Percentiles rank a stretch among this genome's conserved stretches.
phyloP scores from a whole-genome alignment of 805 yeast genomes.

The Saturnispora serradocipensis region DNA sequence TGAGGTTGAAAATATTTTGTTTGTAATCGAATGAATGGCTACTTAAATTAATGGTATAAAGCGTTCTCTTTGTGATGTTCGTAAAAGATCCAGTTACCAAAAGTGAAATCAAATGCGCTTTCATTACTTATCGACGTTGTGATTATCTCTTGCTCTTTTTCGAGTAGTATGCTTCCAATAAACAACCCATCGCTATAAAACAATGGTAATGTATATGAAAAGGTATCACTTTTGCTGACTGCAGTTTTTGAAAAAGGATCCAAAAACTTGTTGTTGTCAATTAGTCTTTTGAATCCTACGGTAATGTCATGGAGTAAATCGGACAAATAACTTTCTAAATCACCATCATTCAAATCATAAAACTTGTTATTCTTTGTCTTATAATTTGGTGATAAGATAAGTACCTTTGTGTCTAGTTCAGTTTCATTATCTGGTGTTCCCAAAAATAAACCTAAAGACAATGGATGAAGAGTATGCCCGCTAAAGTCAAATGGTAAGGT shows the following conservation, averaged over 20 bases:
- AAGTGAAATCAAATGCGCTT: neutral
- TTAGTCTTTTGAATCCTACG: constrained; percentile 5
- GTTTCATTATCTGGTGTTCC: neutral
- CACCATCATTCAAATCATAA: neutral
- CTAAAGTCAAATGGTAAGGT: constrained; percentile 1
- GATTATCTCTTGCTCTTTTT: constrained; percentile 9
- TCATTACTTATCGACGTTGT: neutral
- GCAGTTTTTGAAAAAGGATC: constrained; percentile 3
- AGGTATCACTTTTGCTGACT: constrained; percentile 5
- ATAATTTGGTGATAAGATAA: constrained; percentile 7
- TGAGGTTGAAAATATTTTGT: neutral
- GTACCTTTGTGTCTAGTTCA: neutral
- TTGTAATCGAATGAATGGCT: neutral
- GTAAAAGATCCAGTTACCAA: constrained; percentile 3
- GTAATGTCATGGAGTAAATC: constrained; percentile 3
- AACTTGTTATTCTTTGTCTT: neutral
- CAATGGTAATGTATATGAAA: constrained; percentile 7
- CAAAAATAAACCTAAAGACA: constrained; percentile 8
- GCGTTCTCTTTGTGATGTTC: neutral
- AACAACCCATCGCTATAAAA: constrained; percentile 11
- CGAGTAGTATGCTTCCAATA: constrained; percentile 11
- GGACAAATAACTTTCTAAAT: neutral
- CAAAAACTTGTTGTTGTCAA: neutral
- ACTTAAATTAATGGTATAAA: too few species aligned
- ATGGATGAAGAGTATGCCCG: constrained; percentile 2